Percentiles rank a stretch among this genome's conserved stretches.
phyloP scores from a whole-genome alignment of 176 grass and related monocot species.

The Oryza glaberrima region DNA sequence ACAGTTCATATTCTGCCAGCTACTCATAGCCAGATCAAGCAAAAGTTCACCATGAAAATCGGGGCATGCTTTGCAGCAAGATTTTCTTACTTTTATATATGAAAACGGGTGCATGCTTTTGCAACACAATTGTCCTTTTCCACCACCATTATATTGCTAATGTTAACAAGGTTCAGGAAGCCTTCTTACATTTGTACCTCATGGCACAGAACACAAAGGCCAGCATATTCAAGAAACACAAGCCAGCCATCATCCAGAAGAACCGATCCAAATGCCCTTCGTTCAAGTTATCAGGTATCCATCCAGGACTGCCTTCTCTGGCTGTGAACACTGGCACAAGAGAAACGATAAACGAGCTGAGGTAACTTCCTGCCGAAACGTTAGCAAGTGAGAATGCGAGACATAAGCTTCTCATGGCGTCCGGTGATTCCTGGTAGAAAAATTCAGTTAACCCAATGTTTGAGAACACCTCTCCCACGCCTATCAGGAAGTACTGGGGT shows the following conservation, averaged over 20 bases:
- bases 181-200: constrained; percentile 53
- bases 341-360: constrained; percentile 65
- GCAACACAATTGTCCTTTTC: background rate
- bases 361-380: constrained; percentile 49
- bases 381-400: constrained; percentile 49
- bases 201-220: constrained; percentile 46
- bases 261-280: constrained; percentile 69
- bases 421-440: constrained; percentile 68
- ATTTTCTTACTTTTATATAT: background rate
- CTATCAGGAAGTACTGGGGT: constrained; percentile 66
- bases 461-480: constrained; percentile 60
- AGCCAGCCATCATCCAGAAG: constrained; percentile 56
- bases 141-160: background rate
- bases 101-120: background rate
- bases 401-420: constrained; percentile 59
- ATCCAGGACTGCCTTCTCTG: constrained; percentile 50
- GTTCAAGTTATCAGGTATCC: constrained; percentile 74
- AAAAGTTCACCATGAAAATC: background rate
- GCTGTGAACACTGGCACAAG: constrained; percentile 49
- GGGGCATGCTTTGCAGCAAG: background rate
- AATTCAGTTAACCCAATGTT: constrained; percentile 55
- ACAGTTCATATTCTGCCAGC: background rate
- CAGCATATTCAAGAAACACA: constrained; percentile 48
- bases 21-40: background rate
- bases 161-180: constrained; percentile 14